Evolutionary conservation across 352 stramenopile genomes (phyloP).

Genomic region (Pythium rhizo-oryzae): DNA sequence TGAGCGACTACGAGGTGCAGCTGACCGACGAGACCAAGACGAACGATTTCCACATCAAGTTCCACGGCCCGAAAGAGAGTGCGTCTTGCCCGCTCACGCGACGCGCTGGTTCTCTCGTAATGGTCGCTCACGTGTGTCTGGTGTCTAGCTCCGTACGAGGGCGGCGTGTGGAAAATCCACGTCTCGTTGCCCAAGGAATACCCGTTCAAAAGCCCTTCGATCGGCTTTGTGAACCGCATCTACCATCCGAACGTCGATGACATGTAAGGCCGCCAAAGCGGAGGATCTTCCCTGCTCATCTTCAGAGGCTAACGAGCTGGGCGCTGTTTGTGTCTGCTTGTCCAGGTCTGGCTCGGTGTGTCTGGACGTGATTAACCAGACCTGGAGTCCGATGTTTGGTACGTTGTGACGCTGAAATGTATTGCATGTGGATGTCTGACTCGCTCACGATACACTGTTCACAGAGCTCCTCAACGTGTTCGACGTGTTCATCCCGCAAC

Average conservation of each 20-base stretch:
- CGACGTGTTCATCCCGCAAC: slow-evolving; percentile 93
- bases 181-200: slow-evolving; percentile 93
- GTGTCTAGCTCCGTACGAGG: slow-evolving; percentile 86
- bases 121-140: neutral
- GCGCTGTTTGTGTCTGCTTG: neutral
- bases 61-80: slow-evolving; percentile 86
- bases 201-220: slow-evolving; percentile 93
- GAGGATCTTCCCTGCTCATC: neutral
- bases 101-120: slow-evolving; percentile 1
- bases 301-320: slow-evolving; percentile 7
- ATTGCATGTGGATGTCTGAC: neutral
- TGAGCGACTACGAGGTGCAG: slow-evolving; percentile 90
- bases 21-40: slow-evolving; percentile 83
- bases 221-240: slow-evolving; percentile 93
- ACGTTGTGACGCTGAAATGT: slow-evolving; percentile 4
- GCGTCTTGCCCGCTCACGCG: slow-evolving; percentile 23
- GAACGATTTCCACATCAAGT: slow-evolving; percentile 86
- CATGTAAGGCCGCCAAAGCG: slow-evolving; percentile 52
- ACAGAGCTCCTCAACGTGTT: slow-evolving; percentile 94
- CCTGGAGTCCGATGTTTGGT: slow-evolving; percentile 95
- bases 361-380: slow-evolving; percentile 95
- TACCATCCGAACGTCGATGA: slow-evolving; percentile 95
- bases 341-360: slow-evolving; percentile 90
- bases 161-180: slow-evolving; percentile 93
- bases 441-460: neutral